Conservation (phyloP, 495 filamentous ascomycete genomes). For the Umbilicaria muhlenbergii region DNA sequence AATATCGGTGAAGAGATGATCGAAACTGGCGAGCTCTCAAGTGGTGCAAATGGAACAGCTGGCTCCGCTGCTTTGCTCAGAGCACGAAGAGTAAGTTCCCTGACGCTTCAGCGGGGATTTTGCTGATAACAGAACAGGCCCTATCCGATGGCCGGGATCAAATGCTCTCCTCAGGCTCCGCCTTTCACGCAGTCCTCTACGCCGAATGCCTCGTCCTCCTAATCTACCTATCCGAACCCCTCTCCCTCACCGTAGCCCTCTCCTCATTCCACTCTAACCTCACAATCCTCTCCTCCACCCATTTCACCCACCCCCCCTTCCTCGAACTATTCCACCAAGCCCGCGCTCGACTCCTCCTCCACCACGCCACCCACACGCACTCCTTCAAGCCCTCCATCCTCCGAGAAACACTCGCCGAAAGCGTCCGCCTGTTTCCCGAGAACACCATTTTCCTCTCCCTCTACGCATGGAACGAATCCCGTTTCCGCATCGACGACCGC, state of each 20-base stretch:
- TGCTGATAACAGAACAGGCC: conserved; percentile 23
- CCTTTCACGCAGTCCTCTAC: conserved; percentile 31
- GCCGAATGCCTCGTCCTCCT: conserved; percentile 46
- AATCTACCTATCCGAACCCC: conserved; percentile 37
- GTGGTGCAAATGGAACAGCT: conserved; percentile 4
- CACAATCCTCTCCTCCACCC: conserved; percentile 17
- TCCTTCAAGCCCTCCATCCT: conserved; percentile 49
- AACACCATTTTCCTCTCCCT: conserved; percentile 68
- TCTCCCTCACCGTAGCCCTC: conserved; percentile 21
- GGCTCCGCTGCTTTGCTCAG: conserved; percentile 35
- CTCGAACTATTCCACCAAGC: conserved; percentile 48
- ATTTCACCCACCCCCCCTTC: conserved; percentile 7
- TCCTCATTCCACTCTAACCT: conserved; percentile 36
- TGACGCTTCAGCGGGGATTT: background rate
- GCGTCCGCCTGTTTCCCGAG: conserved; percentile 47
- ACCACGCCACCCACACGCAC: conserved; percentile 39
- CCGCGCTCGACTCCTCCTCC: conserved; percentile 49
- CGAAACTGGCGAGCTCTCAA: conserved; percentile 11
- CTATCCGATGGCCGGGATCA: conserved; percentile 40
- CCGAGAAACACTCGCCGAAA: conserved; percentile 40
- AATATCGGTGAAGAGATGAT: conserved; percentile 10
- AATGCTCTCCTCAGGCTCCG: conserved; percentile 31
- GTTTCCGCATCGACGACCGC: conserved; percentile 55
- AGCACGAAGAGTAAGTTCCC: conserved; percentile 27
- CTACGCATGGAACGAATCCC: conserved; percentile 53